phyloP scores from a whole-genome alignment of 768 basidiomycete species.

The Podaxis carcinomalis region DNA sequence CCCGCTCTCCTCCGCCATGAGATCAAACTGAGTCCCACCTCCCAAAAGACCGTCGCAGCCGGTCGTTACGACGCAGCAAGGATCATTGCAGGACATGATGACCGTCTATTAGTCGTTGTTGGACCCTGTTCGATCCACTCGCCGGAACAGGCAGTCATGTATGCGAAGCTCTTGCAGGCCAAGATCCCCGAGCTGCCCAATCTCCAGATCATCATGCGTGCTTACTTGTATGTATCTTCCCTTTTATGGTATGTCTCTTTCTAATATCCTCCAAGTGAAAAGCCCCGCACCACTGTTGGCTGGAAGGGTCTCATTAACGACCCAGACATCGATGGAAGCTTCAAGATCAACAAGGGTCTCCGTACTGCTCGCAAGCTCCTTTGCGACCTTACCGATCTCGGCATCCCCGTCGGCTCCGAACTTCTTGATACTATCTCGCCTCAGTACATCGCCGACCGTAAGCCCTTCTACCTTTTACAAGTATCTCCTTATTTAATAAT shows the following conservation, averaged over 20 bases:
- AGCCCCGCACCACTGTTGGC: conserved; percentile 96
- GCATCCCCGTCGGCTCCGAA: conserved; percentile 92
- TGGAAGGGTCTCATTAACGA: conserved; percentile 97
- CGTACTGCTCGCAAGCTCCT: conserved; percentile 84
- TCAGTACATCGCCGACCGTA: conserved; percentile 78
- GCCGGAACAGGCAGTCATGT: conserved; percentile 78
- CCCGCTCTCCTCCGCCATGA: conserved; percentile 90
- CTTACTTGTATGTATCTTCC: conserved; percentile 77
- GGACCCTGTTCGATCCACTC: conserved; percentile 97
- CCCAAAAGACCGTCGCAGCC: conserved; percentile 71
- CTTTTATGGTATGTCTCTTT: conserved; percentile 8
- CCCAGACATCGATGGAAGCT: conserved; percentile 92
- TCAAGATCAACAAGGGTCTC: conserved; percentile 96
- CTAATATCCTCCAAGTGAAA: conserved; percentile 39
- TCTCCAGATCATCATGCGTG: conserved; percentile 90
- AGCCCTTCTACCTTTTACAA: conserved; percentile 18
- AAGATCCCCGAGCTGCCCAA: conserved; percentile 68
- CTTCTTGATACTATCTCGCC: conserved; percentile 79
- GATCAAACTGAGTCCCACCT: conserved; percentile 58
- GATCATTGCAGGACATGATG: conserved; percentile 80
- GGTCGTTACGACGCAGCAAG: conserved; percentile 77
- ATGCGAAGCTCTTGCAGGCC: conserved; percentile 67
- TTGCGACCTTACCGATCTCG: conserved; percentile 84
- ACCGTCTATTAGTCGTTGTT: conserved; percentile 84
- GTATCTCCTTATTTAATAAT: conserved; percentile 7